A percentile compares a stretch with the other conserved stretches of the same genome.
phyloP scores from a whole-genome alignment of 352 stramenopile species.

The Phytophthora capsici region DNA sequence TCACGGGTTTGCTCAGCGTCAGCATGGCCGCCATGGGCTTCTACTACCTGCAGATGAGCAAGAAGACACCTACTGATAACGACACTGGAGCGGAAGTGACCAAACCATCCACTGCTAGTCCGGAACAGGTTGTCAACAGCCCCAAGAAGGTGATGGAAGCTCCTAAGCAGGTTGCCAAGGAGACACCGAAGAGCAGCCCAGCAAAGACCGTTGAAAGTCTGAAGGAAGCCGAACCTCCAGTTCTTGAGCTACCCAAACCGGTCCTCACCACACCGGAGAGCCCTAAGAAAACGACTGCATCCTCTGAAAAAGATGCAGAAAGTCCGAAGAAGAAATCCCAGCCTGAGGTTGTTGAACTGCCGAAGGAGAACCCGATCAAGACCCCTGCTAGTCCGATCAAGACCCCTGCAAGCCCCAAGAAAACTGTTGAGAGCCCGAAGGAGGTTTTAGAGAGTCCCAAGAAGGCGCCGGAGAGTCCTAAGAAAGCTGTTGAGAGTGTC shows the following conservation, averaged over 20 bases:
- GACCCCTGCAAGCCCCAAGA: constrained; percentile 17
- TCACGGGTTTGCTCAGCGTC: constrained; percentile 68
- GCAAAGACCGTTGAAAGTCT: constrained; percentile 24
- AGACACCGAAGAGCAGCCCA: constrained; percentile 12
- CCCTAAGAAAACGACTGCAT: background rate
- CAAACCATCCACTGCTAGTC: constrained; percentile 4
- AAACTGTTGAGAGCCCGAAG: constrained; percentile 25
- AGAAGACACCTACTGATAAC: constrained; percentile 16
- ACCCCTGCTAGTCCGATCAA: constrained; percentile 12
- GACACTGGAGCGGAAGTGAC: constrained; percentile 20
- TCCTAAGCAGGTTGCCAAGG: constrained; percentile 2
- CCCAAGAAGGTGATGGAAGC: constrained; percentile 10
- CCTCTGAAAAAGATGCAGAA: background rate
- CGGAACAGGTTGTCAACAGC: constrained; percentile 6
- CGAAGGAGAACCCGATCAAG: constrained; percentile 14
- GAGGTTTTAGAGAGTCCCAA: constrained; percentile 15
- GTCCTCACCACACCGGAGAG: constrained; percentile 3
- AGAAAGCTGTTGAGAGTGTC: background rate
- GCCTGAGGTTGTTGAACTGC: constrained; percentile 6
- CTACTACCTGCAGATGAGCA: constrained; percentile 57
- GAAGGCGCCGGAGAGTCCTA: constrained; percentile 8
- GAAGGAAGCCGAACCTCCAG: constrained; percentile 33
- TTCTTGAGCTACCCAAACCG: constrained; percentile 19
- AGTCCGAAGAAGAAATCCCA: constrained; percentile 35
- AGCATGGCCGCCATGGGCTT: constrained; percentile 63